These are phyloP conservation scores for Starmerella khaoyaiensis DNA, from an alignment of 805 yeast species.

Conservation along the genomic window DNA sequence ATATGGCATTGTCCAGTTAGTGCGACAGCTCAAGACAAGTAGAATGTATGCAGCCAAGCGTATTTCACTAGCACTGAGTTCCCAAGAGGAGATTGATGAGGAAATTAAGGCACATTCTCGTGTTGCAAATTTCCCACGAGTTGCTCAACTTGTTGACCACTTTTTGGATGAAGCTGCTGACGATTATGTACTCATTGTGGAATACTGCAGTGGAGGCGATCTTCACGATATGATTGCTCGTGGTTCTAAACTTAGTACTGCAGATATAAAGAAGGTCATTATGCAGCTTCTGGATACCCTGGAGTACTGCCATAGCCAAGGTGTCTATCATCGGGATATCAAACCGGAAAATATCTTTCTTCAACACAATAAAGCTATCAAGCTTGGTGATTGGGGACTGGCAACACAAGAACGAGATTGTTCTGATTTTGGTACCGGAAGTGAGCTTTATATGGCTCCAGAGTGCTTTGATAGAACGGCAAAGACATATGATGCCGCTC, in stretches of 20 bases:
- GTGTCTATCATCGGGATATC: conserved; percentile 92
- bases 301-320: conserved; percentile 75
- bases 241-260: conserved; percentile 35
- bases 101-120: conserved; percentile 51
- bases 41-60: conserved; percentile 74
- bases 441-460: conserved; percentile 91
- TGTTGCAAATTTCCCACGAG: conserved; percentile 68
- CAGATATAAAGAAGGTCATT: conserved; percentile 42
- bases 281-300: conserved; percentile 72
- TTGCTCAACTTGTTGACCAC: conserved; percentile 63
- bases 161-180: conserved; percentile 36
- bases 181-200: conserved; percentile 57
- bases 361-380: conserved; percentile 42
- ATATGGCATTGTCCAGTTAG: conserved; percentile 81
- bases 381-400: conserved; percentile 80
- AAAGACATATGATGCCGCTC: conserved; percentile 54
- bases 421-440: conserved; percentile 72
- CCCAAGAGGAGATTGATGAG: conserved; percentile 9
- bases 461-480: conserved; percentile 54
- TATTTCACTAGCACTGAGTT: conserved; percentile 29
- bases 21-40: conserved; percentile 46
- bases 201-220: conserved; percentile 75
- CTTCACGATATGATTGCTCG: conserved; percentile 56
- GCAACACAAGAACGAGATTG: conserved; percentile 52
- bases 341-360: conserved; percentile 90